Conservation (phyloP, 2,329 filamentous ascomycete species). For the Lasiodiplodia hormozganensis region DNA sequence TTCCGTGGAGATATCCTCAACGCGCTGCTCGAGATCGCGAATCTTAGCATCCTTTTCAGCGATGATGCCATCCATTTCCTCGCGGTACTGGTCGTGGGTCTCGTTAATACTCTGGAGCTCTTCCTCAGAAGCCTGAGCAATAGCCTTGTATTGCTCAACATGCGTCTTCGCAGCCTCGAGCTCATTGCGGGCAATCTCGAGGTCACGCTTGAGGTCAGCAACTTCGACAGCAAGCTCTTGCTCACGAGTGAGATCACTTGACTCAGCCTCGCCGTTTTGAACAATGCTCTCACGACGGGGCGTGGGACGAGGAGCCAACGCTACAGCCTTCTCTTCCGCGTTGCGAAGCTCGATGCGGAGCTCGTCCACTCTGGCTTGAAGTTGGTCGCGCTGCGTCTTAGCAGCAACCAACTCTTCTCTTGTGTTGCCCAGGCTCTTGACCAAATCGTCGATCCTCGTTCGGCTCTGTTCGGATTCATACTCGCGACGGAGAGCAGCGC, state of each 20-base stretch:
- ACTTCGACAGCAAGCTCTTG: slow-evolving; percentile 86
- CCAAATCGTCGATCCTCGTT: slow-evolving; percentile 90
- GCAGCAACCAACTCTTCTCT: slow-evolving; percentile 86
- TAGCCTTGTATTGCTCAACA: slow-evolving; percentile 84
- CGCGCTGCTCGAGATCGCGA: slow-evolving; percentile 79
- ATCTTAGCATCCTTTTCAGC: slow-evolving; percentile 81
- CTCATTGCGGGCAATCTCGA: slow-evolving; percentile 81
- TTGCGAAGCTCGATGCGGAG: slow-evolving; percentile 85
- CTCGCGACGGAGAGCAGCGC: slow-evolving; percentile 82
- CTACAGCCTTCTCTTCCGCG: slow-evolving; percentile 84
- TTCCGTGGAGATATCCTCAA: slow-evolving; percentile 84
- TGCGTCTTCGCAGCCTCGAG: slow-evolving; percentile 82
- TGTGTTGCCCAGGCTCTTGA: slow-evolving; percentile 76
- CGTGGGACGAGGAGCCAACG: slow-evolving; percentile 80
- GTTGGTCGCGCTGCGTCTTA: slow-evolving; percentile 87
- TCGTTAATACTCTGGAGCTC: slow-evolving; percentile 79
- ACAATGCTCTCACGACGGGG: slow-evolving; percentile 59
- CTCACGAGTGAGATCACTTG: slow-evolving; percentile 67
- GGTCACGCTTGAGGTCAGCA: slow-evolving; percentile 83
- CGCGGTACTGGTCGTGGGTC: slow-evolving; percentile 84
- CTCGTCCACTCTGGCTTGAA: slow-evolving; percentile 88
- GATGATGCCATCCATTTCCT: slow-evolving; percentile 79
- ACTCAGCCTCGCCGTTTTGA: slow-evolving; percentile 49
- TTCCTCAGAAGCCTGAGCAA: slow-evolving; percentile 88
- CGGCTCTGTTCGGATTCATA: slow-evolving; percentile 88